Evolutionary conservation across 2,329 filamentous ascomycete genomes (phyloP), one percentile per base, ranked within the genome.

Genomic region (Fusarium succisae): DNA sequence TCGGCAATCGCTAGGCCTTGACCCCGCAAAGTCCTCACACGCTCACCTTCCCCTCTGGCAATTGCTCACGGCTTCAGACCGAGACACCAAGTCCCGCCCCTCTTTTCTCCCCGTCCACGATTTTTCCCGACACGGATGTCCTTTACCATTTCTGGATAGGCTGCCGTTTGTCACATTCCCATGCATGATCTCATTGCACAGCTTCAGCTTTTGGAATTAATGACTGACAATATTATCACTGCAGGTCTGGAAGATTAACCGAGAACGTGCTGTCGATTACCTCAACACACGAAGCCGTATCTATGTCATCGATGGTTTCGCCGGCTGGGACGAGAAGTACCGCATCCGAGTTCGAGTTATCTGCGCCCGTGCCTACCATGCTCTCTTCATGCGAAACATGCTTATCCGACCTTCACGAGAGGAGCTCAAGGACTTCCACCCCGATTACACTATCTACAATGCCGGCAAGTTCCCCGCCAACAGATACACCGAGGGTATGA

Each of bases 381-480:
- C 96, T 73, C 91, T 99, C 76, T 99, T 99, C 91, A 99, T 99
- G 96, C 94, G 95, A 83, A 99, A 99, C 90, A 99, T 99, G 96
- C 93, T 99, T 82, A 99, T 99, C 88, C 93, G 96, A 79, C 96
- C 96, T 74, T 88, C 92, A 60, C 91, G 90, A 74, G 94, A 97
- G 86, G 95, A 99, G 88, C 92, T 99, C 63, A 93, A 98, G 87
- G 91, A 94, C 86, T 99, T 99, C 91, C 94, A 98, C 85, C 96
- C 96, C 80, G 96, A 99, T 89, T 99, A 99, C 89, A 96, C 96
- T 81, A 98, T 99, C 87, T 99, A 99, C 93, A 99, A 99, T 84
- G 96, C 95, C 73, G 96, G 96, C 78, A 94, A 94, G 73, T 99
- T 99, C 93, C 96, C 96, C 53, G 96, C 96, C 82, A 99, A 99